A percentile compares a stretch with the other conserved stretches of the same genome.
These are phyloP conservation scores for Phytophthora sansomeana DNA, from an alignment of 352 stramenopile species.

Conservation along the genomic window DNA sequence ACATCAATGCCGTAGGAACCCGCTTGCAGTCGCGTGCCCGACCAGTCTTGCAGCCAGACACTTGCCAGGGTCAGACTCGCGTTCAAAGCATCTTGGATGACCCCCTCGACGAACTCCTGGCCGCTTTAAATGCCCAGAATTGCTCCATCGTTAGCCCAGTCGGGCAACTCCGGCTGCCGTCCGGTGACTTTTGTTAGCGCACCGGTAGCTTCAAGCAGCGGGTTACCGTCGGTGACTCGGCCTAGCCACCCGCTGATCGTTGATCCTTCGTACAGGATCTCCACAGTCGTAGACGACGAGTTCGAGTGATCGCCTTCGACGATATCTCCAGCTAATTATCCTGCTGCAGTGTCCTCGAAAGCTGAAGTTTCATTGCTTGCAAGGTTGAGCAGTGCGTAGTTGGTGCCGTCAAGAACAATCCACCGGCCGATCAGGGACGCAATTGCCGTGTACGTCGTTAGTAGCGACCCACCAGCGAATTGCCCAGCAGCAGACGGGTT, in stretches of 20 bases:
- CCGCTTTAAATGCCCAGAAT: constrained; percentile 37
- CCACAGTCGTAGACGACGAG: constrained; percentile 22
- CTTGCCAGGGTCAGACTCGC: constrained; percentile 30
- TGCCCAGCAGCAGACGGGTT: constrained; percentile 28
- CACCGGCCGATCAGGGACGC: constrained; percentile 30
- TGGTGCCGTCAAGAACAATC: constrained; percentile 29
- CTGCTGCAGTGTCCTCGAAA: constrained; percentile 31
- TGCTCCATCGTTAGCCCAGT: constrained; percentile 31
- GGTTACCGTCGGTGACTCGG: constrained; percentile 23
- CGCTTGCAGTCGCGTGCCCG: constrained; percentile 28
- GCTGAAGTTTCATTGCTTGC: constrained; percentile 29
- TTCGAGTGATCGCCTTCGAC: constrained; percentile 23
- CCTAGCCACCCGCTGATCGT: constrained; percentile 31
- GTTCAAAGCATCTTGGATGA: constrained; percentile 26
- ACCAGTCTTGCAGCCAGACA: constrained; percentile 36
- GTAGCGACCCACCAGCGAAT: constrained; percentile 28
- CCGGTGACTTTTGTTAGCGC: constrained; percentile 31
- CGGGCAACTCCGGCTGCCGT: constrained; percentile 24
- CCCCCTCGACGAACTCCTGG: constrained; percentile 33
- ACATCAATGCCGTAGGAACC: constrained; percentile 27
- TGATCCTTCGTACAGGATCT: constrained; percentile 32
- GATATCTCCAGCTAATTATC: constrained; percentile 31
- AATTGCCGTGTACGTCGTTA: constrained; percentile 35
- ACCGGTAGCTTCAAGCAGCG: constrained; percentile 28
- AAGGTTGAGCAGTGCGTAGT: constrained; percentile 34